A percentile compares a stretch with the other conserved stretches of the same genome.
These are phyloP conservation scores for Phytophthora uliginosa DNA, from an alignment of 352 stramenopile genomes.

Conservation along the genomic window DNA sequence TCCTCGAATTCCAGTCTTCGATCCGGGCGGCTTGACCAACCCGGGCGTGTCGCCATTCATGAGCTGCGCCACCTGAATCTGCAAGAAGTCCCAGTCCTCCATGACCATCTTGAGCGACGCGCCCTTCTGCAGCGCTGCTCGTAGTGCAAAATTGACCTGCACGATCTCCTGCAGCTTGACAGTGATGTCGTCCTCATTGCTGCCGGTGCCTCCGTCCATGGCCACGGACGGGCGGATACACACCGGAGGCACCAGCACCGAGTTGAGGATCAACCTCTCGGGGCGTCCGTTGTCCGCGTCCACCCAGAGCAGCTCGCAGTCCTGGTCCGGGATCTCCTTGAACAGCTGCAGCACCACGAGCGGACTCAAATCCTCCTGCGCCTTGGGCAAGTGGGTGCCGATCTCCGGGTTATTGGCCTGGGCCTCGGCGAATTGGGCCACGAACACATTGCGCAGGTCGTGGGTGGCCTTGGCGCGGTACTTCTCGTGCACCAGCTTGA, in stretches of 20 bases:
- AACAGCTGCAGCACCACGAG: constrained; percentile 96
- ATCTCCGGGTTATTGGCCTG: constrained; percentile 90
- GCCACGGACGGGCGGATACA: constrained; percentile 99
- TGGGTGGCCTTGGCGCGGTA: constrained; percentile 93
- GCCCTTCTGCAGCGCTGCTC: constrained; percentile 95
- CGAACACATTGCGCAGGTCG: constrained; percentile 87
- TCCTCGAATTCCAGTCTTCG: constrained; percentile 96
- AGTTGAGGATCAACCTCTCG: constrained; percentile 98
- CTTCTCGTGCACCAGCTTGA: constrained; percentile 99
- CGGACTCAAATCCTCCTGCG: constrained; percentile 93
- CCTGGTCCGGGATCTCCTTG: constrained; percentile 97
- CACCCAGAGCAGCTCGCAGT: constrained; percentile 99
- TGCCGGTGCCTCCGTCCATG: constrained; percentile 96
- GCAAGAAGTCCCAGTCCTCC: constrained; percentile 99
- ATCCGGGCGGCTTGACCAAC: constrained; percentile 94
- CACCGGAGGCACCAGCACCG: constrained; percentile 98
- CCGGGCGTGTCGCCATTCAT: constrained; percentile 99
- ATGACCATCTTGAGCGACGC: constrained; percentile 99
- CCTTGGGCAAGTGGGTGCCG: constrained; percentile 84
- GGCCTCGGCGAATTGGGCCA: constrained; percentile 84
- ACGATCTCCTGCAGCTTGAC: constrained; percentile 99
- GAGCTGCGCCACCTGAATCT: constrained; percentile 98
- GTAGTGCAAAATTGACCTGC: constrained; percentile 98
- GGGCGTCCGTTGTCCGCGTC: constrained; percentile 94
- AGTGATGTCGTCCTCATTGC: constrained; percentile 99